Base-by-base conservation (phyloP, 2,329 filamentous ascomycete genomes). In the Colletotrichum horii region DNA sequence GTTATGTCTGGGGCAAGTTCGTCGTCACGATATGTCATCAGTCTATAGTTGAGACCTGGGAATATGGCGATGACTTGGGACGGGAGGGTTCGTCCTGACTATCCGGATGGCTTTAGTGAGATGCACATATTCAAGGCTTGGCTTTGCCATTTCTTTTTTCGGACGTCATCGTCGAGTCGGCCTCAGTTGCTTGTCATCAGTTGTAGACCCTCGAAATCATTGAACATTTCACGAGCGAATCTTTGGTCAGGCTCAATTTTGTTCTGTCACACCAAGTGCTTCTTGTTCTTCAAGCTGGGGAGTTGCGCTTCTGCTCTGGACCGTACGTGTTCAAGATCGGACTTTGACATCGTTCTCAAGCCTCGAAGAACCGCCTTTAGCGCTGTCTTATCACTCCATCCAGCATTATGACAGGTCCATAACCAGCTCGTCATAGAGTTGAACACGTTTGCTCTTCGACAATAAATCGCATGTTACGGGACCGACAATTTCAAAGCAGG, bases 201-300 rank as follows among this genome's bases (percentile, higher is more conserved):
- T 52, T 52, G 11, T 4, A 14, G 0, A 14, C 2, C 43, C 43
- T 22, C 2, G 11, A 22, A 3, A 52, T 22, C n/a, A 14, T 52
- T 52, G 43, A 52, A 52, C 1, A 11, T 11, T 3, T 14, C 43
- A 7, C 22, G 43, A 22, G 43, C 19, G n/a, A 22, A 48, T 48
- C 43, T 48, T 9, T 22, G 43, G 0, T 12, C 22, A 22, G 19
- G 43, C 43, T 22, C 2, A 22, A 14, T 2, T 15, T 4, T 34
- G 5, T 6, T 34, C 43, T 48, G 19, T 2, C n/a, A 22, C 12
- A 48, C 3, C n/a, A 48, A 48, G 6, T 22, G 2, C 43, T 48
- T 1, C 12, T 52, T n/a, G n/a, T 22, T 24, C n/a, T 14, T 1
- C 6, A 22, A n/a, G 0, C 43, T 8, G 2, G n/a, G 3, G 1